Conservation (phyloP, 2,329 filamentous ascomycete species). For the Zopfia rhizophila region DNA sequence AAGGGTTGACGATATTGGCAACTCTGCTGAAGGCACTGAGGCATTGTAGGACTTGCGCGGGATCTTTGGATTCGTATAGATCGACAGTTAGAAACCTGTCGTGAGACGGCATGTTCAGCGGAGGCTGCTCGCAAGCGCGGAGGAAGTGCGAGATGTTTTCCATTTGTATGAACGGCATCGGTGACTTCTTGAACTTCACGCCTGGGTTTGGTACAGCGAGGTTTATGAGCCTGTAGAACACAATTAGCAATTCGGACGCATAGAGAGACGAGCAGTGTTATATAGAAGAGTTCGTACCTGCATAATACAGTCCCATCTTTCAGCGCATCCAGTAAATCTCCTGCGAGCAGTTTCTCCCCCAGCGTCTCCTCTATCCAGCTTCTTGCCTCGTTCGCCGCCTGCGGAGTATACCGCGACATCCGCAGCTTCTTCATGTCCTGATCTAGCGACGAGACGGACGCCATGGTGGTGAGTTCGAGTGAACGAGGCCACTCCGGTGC, state of each 20-base stretch:
- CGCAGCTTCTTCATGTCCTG: slow-evolving; percentile 95
- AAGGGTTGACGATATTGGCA: slow-evolving; percentile 78
- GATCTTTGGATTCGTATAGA: slow-evolving; percentile 94
- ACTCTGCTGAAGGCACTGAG: slow-evolving; percentile 90
- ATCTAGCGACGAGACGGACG: slow-evolving; percentile 91
- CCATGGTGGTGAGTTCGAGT: slow-evolving; percentile 68
- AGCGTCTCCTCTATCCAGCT: slow-evolving; percentile 87
- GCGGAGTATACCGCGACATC: slow-evolving; percentile 90
- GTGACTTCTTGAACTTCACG: slow-evolving; percentile 88
- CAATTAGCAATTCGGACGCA: slow-evolving; percentile 11
- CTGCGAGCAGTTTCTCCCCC: slow-evolving; percentile 74
- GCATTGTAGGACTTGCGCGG: slow-evolving; percentile 94
- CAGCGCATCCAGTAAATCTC: slow-evolving; percentile 84
- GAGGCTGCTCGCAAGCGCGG: slow-evolving; percentile 83
- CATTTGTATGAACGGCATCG: slow-evolving; percentile 99
- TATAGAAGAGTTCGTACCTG: slow-evolving; percentile 70
- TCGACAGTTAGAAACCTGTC: slow-evolving; percentile 98
- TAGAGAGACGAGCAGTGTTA: neutral
- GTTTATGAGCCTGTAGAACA: slow-evolving; percentile 78
- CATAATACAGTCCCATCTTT: slow-evolving; percentile 94
- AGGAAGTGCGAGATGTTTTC: slow-evolving; percentile 99
- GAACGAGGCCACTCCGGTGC: slow-evolving; percentile 13
- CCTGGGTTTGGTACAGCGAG: slow-evolving; percentile 78
- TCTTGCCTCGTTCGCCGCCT: slow-evolving; percentile 85
- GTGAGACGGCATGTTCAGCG: slow-evolving; percentile 88